These are phyloP conservation scores for Epichloe gansuensis DNA, from an alignment of 2,329 filamentous ascomycete genomes.

Conservation along the genomic window DNA sequence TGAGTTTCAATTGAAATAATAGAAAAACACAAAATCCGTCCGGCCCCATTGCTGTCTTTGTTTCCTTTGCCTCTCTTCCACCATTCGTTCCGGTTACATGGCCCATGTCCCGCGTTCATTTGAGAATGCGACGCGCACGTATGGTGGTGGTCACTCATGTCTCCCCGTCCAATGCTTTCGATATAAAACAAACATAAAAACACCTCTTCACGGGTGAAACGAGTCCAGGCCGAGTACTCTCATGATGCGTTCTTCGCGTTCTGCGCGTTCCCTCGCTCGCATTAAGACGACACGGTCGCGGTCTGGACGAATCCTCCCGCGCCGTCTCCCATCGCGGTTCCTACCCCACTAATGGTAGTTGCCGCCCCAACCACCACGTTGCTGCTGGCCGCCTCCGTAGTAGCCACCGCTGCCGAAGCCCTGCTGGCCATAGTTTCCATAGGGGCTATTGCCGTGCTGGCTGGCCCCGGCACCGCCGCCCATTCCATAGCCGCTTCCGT, in stretches of 20 bases:
- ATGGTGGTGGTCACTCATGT: conserved; percentile 21
- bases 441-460: conserved; percentile 41
- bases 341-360: conserved; percentile 42
- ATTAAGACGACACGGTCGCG: conserved; percentile 2
- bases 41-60: conserved; percentile 5
- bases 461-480: conserved; percentile 36
- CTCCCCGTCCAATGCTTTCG: conserved; percentile 16
- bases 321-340: conserved; percentile 16
- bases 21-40: conserved; percentile 6
- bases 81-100: conserved; percentile 5
- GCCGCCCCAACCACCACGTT: conserved; percentile 45
- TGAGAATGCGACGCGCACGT: conserved; percentile 10
- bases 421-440: conserved; percentile 39
- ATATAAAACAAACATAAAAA: conserved; percentile 7
- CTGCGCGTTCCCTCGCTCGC: conserved; percentile 5
- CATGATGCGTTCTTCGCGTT: conserved; percentile 8
- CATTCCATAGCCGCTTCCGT: conserved; percentile 45
- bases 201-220: conserved; percentile 5
- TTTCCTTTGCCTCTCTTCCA: conserved; percentile 5
- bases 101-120: not conserved
- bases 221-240: conserved; percentile 9
- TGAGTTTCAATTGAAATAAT: conserved; percentile 5
- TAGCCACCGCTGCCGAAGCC: conserved; percentile 36
- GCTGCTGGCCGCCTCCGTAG: conserved; percentile 32
- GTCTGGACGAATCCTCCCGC: conserved; percentile 6